A percentile compares a stretch with the other conserved stretches of the same genome.
Evolutionary conservation across 2,329 filamentous ascomycete genomes (phyloP).

Genomic region (Sordariomycetes sp.): DNA sequence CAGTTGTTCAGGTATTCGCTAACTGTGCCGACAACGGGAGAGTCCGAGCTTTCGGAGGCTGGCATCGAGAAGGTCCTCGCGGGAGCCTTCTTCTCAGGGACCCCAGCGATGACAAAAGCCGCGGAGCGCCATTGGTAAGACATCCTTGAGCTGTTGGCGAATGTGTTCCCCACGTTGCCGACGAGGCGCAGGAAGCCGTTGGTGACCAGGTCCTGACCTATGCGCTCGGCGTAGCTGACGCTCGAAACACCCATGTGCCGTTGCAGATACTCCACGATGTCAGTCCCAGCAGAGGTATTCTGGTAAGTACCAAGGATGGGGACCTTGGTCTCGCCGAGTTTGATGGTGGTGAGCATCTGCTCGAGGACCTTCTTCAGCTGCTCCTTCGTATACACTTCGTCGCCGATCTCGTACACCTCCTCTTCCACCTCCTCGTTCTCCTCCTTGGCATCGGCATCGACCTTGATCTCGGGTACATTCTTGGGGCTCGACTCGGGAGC

Average conservation of each 20-base stretch:
- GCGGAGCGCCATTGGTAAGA: conserved; percentile 95
- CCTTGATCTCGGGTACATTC: conserved; percentile 63
- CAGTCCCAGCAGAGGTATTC: conserved; percentile 81
- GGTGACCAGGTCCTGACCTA: conserved; percentile 83
- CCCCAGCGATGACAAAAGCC: conserved; percentile 74
- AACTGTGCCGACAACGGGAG: conserved; percentile 68
- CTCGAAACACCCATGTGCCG: conserved; percentile 73
- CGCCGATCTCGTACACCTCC: conserved; percentile 79
- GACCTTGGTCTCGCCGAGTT: conserved; percentile 83
- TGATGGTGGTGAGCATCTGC: conserved; percentile 78
- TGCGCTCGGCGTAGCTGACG: conserved; percentile 82
- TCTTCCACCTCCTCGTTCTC: conserved; percentile 58
- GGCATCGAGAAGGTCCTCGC: conserved; percentile 63
- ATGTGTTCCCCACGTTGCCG: conserved; percentile 87
- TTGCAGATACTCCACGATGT: conserved; percentile 93
- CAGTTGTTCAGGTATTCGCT: conserved; percentile 84
- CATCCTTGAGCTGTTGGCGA: conserved; percentile 95
- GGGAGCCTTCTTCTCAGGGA: conserved; percentile 75
- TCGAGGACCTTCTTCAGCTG: conserved; percentile 82
- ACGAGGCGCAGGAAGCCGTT: conserved; percentile 81
- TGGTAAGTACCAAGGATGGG: conserved; percentile 89
- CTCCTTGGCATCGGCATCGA: conserved; percentile 51
- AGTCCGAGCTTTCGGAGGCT: conserved; percentile 44
- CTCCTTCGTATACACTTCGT: conserved; percentile 72
- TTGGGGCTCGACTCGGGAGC: conserved; percentile 63